Conservation (phyloP, 768 basidiomycete genomes). For the Agrocybe pediades region DNA sequence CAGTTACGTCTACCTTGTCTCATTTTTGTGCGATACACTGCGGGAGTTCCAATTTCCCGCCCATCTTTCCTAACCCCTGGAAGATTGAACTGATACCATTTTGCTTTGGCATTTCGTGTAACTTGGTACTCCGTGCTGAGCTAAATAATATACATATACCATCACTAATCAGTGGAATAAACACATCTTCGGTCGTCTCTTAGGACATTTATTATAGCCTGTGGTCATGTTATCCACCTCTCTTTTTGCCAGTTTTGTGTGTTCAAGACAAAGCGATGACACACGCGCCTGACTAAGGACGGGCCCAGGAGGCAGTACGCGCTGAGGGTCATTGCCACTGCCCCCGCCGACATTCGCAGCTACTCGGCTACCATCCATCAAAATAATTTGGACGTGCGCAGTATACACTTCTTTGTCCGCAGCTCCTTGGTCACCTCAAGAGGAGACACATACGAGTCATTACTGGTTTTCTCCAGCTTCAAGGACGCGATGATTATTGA, state of each 20-base stretch:
- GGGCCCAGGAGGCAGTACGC: not conserved
- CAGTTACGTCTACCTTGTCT: too few relatives aligned
- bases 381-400: not conserved
- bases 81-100: too few relatives aligned
- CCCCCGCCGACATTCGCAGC: not conserved
- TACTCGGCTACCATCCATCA: not conserved
- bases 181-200: not conserved
- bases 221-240: too few relatives aligned
- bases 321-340: not conserved
- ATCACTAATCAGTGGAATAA: not conserved
- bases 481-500: slow-evolving; percentile 28
- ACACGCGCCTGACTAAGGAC: not conserved
- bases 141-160: not conserved
- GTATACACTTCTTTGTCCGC: not conserved
- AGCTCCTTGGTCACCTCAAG: not conserved
- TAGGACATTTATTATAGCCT: not conserved
- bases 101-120: too few relatives aligned
- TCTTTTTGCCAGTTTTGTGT: not conserved
- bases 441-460: not conserved
- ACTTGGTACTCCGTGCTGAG: not conserved
- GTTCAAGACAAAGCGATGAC: not conserved
- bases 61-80: too few relatives aligned
- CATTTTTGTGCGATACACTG: not conserved
- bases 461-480: not conserved
- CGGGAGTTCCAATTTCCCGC: too few relatives aligned